phyloP scores from a whole-genome alignment of 2,329 filamentous ascomycete species.

The Scopulariopsis brevicaulis region DNA sequence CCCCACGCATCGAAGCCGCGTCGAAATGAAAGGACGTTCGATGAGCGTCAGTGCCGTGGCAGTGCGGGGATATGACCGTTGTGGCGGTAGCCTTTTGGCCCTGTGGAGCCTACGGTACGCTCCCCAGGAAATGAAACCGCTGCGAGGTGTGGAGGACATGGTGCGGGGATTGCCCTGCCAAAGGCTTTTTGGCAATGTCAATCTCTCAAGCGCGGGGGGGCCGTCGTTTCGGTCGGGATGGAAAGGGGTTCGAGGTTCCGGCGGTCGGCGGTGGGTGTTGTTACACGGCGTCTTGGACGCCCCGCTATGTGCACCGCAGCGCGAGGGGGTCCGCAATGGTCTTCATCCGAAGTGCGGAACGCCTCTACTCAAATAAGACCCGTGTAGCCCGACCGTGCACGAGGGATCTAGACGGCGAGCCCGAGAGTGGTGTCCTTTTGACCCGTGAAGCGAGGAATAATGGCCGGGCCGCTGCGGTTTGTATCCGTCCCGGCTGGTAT shows the following conservation, averaged over 20 bases:
- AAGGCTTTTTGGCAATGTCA: neutral
- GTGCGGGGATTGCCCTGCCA: no score
- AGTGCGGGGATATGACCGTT: neutral
- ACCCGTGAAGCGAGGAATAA: no score
- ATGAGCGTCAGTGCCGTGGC: neutral
- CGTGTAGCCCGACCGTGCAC: no score
- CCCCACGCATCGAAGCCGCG: neutral
- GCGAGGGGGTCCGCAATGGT: neutral
- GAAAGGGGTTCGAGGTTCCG: neutral
- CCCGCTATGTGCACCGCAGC: neutral
- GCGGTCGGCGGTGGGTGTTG: neutral
- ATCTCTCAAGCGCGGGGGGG: neutral
- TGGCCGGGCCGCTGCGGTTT: no score
- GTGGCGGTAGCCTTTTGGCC: neutral
- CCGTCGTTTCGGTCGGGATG: neutral
- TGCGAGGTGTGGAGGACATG: no score
- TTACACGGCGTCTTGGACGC: neutral
- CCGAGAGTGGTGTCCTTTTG: no score
- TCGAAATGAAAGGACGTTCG: neutral
- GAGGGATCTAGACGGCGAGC: no score
- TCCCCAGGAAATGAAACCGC: no score
- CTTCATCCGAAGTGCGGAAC: neutral
- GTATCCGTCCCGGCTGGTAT: no score
- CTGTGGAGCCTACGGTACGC: neutral
- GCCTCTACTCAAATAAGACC: neutral